A percentile compares a stretch with the other conserved stretches of the same genome.
Evolutionary conservation across 495 filamentous ascomycete species (phyloP).

Genomic region (Podospora pseudopauciseta): DNA sequence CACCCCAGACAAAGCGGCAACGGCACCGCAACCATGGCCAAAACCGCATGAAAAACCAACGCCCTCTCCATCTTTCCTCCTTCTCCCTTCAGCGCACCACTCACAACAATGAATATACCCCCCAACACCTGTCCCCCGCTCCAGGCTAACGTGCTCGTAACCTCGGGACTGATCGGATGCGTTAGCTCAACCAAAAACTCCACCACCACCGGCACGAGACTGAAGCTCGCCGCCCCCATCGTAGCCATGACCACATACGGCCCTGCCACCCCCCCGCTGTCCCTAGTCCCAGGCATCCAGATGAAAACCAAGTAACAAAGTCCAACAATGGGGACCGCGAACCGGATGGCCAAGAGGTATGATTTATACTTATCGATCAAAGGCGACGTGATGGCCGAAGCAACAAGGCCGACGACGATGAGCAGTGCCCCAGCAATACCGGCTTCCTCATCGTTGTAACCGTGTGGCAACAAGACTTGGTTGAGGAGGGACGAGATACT

Average conservation of each 20-base stretch:
- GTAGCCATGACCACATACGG: constrained; percentile 69
- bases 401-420: constrained; percentile 83
- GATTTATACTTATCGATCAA: constrained; percentile 80
- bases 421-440: constrained; percentile 86
- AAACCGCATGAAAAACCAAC: constrained; percentile 72
- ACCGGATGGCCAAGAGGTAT: constrained; percentile 69
- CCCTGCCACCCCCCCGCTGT: constrained; percentile 49
- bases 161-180: constrained; percentile 82
- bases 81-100: constrained; percentile 70
- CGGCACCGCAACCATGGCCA: constrained; percentile 62
- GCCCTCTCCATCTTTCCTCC: constrained; percentile 62
- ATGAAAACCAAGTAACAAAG: constrained; percentile 70
- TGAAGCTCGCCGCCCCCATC: constrained; percentile 78
- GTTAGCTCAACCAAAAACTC: constrained; percentile 86
- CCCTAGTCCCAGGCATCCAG: constrained; percentile 70
- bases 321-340: constrained; percentile 72
- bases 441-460: constrained; percentile 73
- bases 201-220: constrained; percentile 74
- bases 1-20: constrained; percentile 64
- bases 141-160: constrained; percentile 81
- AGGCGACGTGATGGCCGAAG: constrained; percentile 70
- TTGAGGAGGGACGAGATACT: constrained; percentile 82
- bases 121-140: constrained; percentile 75
- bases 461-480: constrained; percentile 82
- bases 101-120: constrained; percentile 75